Base-by-base conservation (phyloP, 768 basidiomycete species). In the Termitomyces eurrhizus region DNA sequence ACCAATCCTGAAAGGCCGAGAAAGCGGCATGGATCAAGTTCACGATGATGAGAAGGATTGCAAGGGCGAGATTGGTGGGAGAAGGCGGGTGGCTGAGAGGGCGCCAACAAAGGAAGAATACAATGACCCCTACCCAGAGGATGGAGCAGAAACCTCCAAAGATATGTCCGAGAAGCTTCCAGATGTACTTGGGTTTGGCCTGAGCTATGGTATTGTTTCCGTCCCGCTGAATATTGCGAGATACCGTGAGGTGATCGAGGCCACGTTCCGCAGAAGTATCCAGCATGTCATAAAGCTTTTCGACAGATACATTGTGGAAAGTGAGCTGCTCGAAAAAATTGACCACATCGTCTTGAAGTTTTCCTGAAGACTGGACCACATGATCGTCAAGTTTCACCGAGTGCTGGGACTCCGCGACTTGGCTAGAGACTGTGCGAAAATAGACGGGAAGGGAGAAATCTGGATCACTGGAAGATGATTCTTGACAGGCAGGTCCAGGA, bases 91-190 rank as follows among this genome's bases (percentile, higher is more conserved):
- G 36, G n/a, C 64, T 59, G 16, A 64, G 57, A 4, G 61, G 60
- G 42, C 45, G 37, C 64, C 60, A 64, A 26, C 64, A 64, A 37
- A 64, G 57, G 42, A 64, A 62, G 32, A 62, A 62, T 32, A 64
- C 35, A 44, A 64, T 33, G 32, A 64, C 60, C 1, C 57, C 64
- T 29, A 56, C 33, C 64, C 64, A 64, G 29, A 64, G 57, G 14
- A 64, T 62, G 12, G 57, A 62, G 33, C 58, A 62, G 49, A 62
- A 64, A 29, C 64, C 55, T 26, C 58, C 64, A 44, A 64, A 64
- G 2, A 62, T 18, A 37, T 64, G 62, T 8, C 50, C 14, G 5
- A 64, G 33, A 4, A 61, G 36, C 50, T 59, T 59, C 55, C 57
- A 53, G 3, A 56, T 16, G n/a, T 64, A 64, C 50, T 57, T 50